phyloP scores from a whole-genome alignment of 768 basidiomycete species.

The Lactifluus echinatus region DNA sequence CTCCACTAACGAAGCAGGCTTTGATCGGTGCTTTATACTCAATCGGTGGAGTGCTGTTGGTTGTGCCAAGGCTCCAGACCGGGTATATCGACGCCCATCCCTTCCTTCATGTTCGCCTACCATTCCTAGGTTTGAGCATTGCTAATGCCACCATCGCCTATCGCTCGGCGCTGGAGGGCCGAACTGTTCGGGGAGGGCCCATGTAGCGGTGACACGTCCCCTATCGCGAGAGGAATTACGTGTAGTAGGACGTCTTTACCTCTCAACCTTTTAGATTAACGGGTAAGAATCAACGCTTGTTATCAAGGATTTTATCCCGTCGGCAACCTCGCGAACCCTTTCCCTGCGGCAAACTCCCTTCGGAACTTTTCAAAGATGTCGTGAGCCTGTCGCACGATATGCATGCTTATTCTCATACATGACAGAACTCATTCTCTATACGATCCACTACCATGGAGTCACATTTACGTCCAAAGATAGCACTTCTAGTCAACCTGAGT shows the following conservation, averaged over 20 bases:
- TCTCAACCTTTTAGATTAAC: constrained; percentile 12
- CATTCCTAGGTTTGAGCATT: background rate
- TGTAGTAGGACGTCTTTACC: constrained; percentile 1
- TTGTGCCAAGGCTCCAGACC: background rate
- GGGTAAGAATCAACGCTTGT: background rate
- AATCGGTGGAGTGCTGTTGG: background rate
- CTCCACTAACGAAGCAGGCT: background rate
- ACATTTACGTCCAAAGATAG: constrained; percentile 12
- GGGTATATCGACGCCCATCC: background rate
- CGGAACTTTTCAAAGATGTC: constrained; percentile 8
- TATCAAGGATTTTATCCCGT: background rate
- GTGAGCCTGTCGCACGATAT: constrained; percentile 3
- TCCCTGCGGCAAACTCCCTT: background rate
- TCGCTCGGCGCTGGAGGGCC: background rate
- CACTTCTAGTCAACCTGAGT: background rate
- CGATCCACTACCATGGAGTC: constrained; percentile 14
- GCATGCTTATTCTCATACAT: constrained; percentile 8
- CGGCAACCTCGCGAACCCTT: constrained; percentile 1
- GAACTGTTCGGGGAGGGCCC: constrained; percentile 11
- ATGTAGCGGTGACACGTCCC: constrained; percentile 10
- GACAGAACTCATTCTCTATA: constrained; percentile 13
- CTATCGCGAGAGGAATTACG: background rate
- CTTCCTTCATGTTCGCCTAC: background rate
- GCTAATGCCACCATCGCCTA: background rate
- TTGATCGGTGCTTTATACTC: background rate